Percentiles rank a stretch among this genome's conserved stretches.
Evolutionary conservation across 2,329 filamentous ascomycete species (phyloP).

Genomic region (Penicillium decumbens): DNA sequence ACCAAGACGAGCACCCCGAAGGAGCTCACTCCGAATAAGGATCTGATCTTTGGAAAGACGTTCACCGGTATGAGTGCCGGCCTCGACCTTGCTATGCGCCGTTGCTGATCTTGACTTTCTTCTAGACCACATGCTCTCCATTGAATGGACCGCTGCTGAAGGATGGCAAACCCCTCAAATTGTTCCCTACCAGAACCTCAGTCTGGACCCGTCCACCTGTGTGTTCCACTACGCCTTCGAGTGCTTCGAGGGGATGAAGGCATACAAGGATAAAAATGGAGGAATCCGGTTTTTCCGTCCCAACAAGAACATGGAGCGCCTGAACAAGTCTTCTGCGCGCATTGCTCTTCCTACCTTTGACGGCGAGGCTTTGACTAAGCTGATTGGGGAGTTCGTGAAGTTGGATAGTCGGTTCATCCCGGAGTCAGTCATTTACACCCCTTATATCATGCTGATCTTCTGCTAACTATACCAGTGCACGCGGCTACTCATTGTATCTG

Average conservation of each 20-base stretch:
- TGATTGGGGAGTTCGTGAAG: constrained; percentile 75
- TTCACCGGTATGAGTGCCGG: constrained; percentile 67
- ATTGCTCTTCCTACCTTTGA: constrained; percentile 91
- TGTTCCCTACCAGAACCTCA: constrained; percentile 92
- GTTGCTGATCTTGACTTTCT: constrained; percentile 17
- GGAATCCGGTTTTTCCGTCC: constrained; percentile 85
- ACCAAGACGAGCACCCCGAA: constrained; percentile 73
- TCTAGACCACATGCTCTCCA: constrained; percentile 90
- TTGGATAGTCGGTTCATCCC: constrained; percentile 89
- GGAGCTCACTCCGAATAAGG: constrained; percentile 65
- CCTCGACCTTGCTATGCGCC: neutral
- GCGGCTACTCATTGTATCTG: constrained; percentile 91
- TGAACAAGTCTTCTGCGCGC: constrained; percentile 86
- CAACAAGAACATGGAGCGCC: constrained; percentile 89
- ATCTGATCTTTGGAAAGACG: constrained; percentile 81
- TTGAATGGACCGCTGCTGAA: constrained; percentile 82
- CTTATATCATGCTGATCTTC: neutral
- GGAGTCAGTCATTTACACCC: constrained; percentile 45
- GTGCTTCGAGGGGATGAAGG: constrained; percentile 99
- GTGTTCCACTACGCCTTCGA: constrained; percentile 99
- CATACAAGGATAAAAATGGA: constrained; percentile 82
- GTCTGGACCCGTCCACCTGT: constrained; percentile 90
- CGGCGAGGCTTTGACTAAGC: constrained; percentile 65
- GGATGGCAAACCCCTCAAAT: constrained; percentile 84
- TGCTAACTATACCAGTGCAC: constrained; percentile 40